Evolutionary conservation across 2,329 filamentous ascomycete species (phyloP), one percentile per base, ranked within the genome.

Genomic region (Mariannaea elegans): DNA sequence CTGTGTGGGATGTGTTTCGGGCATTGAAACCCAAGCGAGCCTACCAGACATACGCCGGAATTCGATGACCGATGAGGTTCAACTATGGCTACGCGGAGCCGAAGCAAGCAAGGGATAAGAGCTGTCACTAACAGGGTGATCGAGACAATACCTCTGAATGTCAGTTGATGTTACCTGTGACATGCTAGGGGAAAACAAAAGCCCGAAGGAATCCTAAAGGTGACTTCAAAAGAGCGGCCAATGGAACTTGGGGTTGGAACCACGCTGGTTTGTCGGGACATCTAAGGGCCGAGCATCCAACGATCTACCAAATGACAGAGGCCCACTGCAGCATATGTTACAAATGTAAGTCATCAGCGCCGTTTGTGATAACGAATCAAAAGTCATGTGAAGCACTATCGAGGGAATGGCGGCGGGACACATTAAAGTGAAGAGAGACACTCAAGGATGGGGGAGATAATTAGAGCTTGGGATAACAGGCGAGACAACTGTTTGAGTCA

Each of bases 401-500:
- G 24, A 27, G 32, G 41, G 41, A 48, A 36, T 38, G 45, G 14
- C 23, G 16, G 21, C 36, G 44, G 47, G 34, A 18, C 10, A 12
- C 12, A 23, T 24, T 32, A 38, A 23, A 23, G 29, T n/a, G 24
- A 42, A 16, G 21, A 21, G 27, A 59, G 56, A 49, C 49, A 59
- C 7, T 19, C 29, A 51, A 31, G 27, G 18, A 47, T 32, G 19
- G 34, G 7, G 27, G 31, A 21, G 39, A 42, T 21, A 23, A 51
- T 12, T 13, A 34, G 29, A 36, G 27, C 53, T 23, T 49, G 21
- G 56, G 38, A 48, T 48, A 41, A 50, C 47, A 53, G 58, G 42
- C 42, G 53, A 67, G 46, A 65, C 62, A 63, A 19, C 51, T 31
- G 64, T 63, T 52, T 70, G 62, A 69, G 51, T 41, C 41, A 45